Conservation (phyloP, 345 rosid species). For the Triadica sebifera region DNA sequence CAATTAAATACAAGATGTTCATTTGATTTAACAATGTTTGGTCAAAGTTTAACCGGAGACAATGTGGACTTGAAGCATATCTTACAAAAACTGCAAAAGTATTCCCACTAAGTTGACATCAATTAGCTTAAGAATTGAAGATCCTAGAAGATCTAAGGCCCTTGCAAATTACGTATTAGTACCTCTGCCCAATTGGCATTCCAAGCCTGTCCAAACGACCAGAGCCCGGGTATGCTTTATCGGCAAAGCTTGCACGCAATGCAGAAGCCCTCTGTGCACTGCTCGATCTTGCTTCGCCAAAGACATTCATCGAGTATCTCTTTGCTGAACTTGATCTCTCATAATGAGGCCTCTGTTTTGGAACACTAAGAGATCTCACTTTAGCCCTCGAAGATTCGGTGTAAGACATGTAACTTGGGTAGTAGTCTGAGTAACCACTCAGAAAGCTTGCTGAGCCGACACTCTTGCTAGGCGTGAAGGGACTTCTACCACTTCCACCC, state of each 20-base stretch:
- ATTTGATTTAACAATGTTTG: not conserved
- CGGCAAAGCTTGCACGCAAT: slow-evolving; percentile 52
- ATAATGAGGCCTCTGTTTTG: slow-evolving; percentile 38
- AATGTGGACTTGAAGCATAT: too few species aligned
- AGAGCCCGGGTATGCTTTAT: slow-evolving; percentile 88
- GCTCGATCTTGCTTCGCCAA: not conserved
- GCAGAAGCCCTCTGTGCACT: slow-evolving; percentile 37
- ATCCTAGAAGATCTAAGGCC: not conserved
- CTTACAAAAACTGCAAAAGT: not conserved
- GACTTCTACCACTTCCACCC: slow-evolving; percentile 61
- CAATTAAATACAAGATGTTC: not conserved
- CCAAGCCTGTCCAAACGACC: slow-evolving; percentile 89
- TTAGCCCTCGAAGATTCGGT: slow-evolving; percentile 68
- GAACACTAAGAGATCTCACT: slow-evolving; percentile 69
- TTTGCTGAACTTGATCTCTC: slow-evolving; percentile 69
- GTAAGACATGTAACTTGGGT: slow-evolving; percentile 3
- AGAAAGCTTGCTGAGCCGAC: slow-evolving; percentile 1
- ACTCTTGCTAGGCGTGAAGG: slow-evolving; percentile 26
- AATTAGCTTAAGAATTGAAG: slow-evolving; percentile 9
- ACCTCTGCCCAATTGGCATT: slow-evolving; percentile 55
- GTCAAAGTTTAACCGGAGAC: not conserved
- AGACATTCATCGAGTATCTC: slow-evolving; percentile 31
- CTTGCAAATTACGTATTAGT: not conserved
- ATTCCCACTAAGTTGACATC: not conserved
- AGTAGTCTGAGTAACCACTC: slow-evolving; percentile 52